Evolutionary conservation across 176 grass and related monocot genomes (phyloP), one percentile per base, ranked within the genome.

Genomic region (Poa annua): DNA sequence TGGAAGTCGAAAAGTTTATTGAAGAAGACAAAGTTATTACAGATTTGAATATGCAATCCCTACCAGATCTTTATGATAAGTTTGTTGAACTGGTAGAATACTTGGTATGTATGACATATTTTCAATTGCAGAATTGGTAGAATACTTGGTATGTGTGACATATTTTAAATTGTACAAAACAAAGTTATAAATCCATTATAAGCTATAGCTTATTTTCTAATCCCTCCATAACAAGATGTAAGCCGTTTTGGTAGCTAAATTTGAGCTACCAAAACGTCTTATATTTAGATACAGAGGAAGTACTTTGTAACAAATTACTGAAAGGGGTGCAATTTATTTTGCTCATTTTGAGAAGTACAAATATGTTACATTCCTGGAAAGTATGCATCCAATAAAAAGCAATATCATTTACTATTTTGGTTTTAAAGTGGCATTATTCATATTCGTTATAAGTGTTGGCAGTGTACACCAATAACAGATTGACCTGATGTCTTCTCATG

Each of bases 61-160:
- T 98, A 48, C 95, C 95, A 53, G 88, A 86, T 86, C 92, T 98
- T 44, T 95, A 93, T 80, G 38, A 80, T 29, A 81, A 85, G 68
- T 88, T 94, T 80, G 84, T 86, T 74, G 86, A 89, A 41, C 87
- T 98, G 69, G 84, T 98, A 80, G 32, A 74, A 12, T 91, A 69
- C 53, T 89, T 98, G 92, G 95, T 98, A 93, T n/a, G 92, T 79
- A 33, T 64, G 59, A 71, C 77, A 33, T 66, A 54, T 79, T 61
- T 74, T 75, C 61, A 39, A 22, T 35, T 68, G 2, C 70, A 64
- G 80, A 89, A 39, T 89, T 94, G 73, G 83, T 97, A 75, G 22
- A 74, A 11, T 91, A 79, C 51, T 89, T 97, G 86, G 95, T 94
- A 92, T 20, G 92, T 67, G 36, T 36, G 56, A 67, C 63, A 36